These are phyloP conservation scores for Sporothrix pseudoabietina DNA, from an alignment of 2,329 filamentous ascomycete species.

Conservation along the genomic window DNA sequence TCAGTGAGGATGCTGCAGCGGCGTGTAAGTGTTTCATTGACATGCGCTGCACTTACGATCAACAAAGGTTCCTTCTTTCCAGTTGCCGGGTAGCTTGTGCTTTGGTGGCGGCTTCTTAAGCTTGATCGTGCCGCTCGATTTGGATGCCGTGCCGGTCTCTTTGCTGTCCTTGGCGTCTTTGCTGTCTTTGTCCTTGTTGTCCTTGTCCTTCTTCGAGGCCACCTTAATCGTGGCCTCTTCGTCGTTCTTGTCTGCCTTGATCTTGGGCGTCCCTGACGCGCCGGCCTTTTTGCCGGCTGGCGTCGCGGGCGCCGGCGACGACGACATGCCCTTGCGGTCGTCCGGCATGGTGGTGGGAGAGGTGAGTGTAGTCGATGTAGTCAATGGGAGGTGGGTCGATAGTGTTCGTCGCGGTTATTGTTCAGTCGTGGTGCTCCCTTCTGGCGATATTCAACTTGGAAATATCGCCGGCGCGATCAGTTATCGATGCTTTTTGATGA, in stretches of 20 bases:
- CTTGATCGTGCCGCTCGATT: constrained; percentile 56
- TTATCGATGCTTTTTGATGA: not conserved
- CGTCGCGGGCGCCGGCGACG: constrained; percentile 34
- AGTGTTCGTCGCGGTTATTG: not conserved
- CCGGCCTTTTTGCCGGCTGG: constrained; percentile 30
- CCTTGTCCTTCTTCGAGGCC: constrained; percentile 59
- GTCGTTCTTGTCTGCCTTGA: constrained; percentile 50
- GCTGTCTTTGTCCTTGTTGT: constrained; percentile 11
- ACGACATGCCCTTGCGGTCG: constrained; percentile 39
- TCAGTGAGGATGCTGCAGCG: not conserved
- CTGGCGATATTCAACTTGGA: not conserved
- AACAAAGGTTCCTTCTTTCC: constrained; percentile 66
- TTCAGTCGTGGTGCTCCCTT: not conserved
- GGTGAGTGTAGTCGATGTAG: not conserved
- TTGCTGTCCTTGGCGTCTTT: constrained; percentile 9
- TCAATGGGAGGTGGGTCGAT: not conserved
- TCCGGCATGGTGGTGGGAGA: constrained; percentile 37
- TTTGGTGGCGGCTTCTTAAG: constrained; percentile 65
- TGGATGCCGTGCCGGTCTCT: constrained; percentile 29
- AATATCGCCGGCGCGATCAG: not conserved
- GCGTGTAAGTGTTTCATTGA: no score
- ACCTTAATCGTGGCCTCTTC: constrained; percentile 66
- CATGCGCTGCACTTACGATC: constrained; percentile 53
- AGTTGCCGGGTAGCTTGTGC: constrained; percentile 68
- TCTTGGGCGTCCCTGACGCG: constrained; percentile 39